phyloP scores from a whole-genome alignment of 2,329 filamentous ascomycete genomes.

The Aspergillus sp. region DNA sequence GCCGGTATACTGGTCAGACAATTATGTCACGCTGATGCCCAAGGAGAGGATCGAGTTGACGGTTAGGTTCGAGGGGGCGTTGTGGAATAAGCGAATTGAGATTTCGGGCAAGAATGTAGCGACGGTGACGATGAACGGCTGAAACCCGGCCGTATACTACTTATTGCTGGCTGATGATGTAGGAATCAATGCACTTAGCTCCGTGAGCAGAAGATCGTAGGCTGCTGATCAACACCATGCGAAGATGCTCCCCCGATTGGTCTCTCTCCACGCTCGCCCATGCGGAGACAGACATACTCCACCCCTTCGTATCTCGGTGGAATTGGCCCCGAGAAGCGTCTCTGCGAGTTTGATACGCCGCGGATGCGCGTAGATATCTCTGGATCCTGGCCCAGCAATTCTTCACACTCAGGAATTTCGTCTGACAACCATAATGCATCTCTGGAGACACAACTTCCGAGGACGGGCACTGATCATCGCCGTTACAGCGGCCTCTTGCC shows the following conservation, averaged over 20 bases:
- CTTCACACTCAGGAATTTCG: too few species aligned
- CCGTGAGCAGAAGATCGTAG: too few species aligned
- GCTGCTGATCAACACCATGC: too few species aligned
- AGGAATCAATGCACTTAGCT: too few species aligned
- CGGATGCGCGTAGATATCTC: too few species aligned
- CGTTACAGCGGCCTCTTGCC: constrained; percentile 31
- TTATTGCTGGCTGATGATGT: not conserved
- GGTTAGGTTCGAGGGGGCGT: not conserved
- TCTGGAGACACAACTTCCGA: constrained; percentile 15
- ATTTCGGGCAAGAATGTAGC: not conserved
- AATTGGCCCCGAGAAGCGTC: not conserved
- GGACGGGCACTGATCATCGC: constrained; percentile 12
- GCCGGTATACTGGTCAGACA: constrained; percentile 52
- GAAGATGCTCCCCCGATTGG: too few species aligned
- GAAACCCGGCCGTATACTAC: not conserved
- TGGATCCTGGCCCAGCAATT: too few species aligned
- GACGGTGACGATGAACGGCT: not conserved
- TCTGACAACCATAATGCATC: constrained; percentile 10
- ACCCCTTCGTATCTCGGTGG: not conserved
- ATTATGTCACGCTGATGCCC: constrained; percentile 51
- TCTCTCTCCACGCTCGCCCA: too few species aligned
- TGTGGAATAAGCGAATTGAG: not conserved
- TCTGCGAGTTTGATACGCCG: too few species aligned
- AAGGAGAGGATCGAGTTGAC: not conserved
- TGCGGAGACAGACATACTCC: not conserved